A percentile compares a stretch with the other conserved stretches of the same genome.
These are phyloP conservation scores for Heimioporus sp. DNA, from an alignment of 768 basidiomycete species.

Conservation along the genomic window DNA sequence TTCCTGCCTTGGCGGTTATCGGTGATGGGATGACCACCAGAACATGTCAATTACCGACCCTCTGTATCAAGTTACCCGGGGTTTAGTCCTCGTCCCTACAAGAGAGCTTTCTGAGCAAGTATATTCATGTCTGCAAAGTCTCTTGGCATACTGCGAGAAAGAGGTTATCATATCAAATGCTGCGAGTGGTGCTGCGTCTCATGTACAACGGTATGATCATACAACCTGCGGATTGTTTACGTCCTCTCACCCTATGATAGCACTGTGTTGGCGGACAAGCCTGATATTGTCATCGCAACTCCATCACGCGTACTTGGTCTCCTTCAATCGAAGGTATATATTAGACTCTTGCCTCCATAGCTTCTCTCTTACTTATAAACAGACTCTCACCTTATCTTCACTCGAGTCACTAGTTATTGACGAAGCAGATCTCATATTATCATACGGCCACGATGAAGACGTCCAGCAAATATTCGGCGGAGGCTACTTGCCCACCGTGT, in stretches of 20 bases:
- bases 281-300: constrained; percentile 79
- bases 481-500: constrained; percentile 73
- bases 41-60: constrained; percentile 38
- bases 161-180: constrained; percentile 72
- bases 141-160: constrained; percentile 78
- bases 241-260: constrained; percentile 29
- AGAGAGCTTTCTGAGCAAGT: constrained; percentile 94
- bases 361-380: constrained; percentile 2
- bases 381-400: constrained; percentile 63
- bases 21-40: constrained; percentile 14
- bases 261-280: constrained; percentile 59
- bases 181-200: constrained; percentile 66
- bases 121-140: constrained; percentile 56
- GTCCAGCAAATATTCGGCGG: constrained; percentile 70
- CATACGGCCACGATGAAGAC: constrained; percentile 94
- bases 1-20: neutral
- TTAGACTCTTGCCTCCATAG: neutral
- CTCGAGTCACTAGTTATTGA: constrained; percentile 92
- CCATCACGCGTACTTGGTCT: constrained; percentile 68
- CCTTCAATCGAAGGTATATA: constrained; percentile 67
- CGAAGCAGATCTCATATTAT: constrained; percentile 95
- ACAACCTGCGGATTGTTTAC: neutral
- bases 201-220: constrained; percentile 64
- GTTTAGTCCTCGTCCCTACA: constrained; percentile 83
- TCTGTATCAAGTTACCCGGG: constrained; percentile 61